Base-by-base conservation (phyloP, 2,329 filamentous ascomycete genomes). In the Dryadomyces sulphureus region DNA sequence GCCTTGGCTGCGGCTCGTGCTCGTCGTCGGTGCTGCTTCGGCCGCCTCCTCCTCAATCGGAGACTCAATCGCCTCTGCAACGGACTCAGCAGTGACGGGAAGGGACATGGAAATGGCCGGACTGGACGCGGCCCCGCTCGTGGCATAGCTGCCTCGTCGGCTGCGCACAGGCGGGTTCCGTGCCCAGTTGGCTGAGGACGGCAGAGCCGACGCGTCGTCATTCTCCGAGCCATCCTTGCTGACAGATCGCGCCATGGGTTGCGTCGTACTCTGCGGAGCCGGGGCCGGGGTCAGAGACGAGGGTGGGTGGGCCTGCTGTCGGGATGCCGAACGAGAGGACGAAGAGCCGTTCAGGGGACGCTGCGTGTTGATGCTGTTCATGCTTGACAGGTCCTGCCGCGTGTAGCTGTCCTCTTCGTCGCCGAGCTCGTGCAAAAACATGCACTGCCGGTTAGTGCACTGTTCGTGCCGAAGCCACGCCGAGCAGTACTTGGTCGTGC, bases 401-500 rank as follows among this genome's bases (percentile, higher is more conserved):
- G 87, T 94, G 60, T 94, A 96, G 64, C 88, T 95, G 58, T 96
- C 90, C 54, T 92, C 90, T 55, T 95, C 92, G 58, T 98, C 92
- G n/a, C 92, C 93, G 35, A 92, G 84, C 63, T 98, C 93, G 59
- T 98, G 92, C 43, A 98, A 66, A 62, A 98, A 98, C 77, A 95
- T 98, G 68, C 92, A 98, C 52, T 92, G 90, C 44, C 89, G 80
- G 58, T 98, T 98, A 47, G 85, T 88, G 64, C 92, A 98, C 53
- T 81, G 83, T 62, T 98, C 92, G 54, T 93, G 88, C 48, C 93
- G 84, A 17, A 98, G 72, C 70, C 93, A 98, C 4, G 92, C 90
- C 0, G 92, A 98, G 62, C 92, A 98, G 63, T 98, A 98, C 61
- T 98, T 98, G 5, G 92, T 98, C 0, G 92, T 98, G 21, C 92